Evolutionary conservation across 2,329 filamentous ascomycete genomes (phyloP).

Genomic region (Colletotrichum costaricense): DNA sequence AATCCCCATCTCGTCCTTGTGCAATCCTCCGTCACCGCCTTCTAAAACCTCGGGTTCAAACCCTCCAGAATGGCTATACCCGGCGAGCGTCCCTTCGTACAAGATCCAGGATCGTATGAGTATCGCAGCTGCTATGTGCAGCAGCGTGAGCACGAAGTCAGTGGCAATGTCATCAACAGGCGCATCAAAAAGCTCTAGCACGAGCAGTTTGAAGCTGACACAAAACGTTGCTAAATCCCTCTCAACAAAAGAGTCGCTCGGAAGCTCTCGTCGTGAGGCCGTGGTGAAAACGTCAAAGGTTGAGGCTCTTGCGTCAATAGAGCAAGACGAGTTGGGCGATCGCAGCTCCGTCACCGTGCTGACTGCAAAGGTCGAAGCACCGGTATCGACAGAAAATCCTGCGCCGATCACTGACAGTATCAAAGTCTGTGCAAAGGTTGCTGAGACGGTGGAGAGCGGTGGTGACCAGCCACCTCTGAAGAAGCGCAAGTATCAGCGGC

Average conservation of each 20-base stretch:
- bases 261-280: background rate
- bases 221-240: conserved; percentile 2
- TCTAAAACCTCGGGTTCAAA: background rate
- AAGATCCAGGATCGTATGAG: conserved; percentile 18
- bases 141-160: background rate
- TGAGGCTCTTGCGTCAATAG: conserved; percentile 21
- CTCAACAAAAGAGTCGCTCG: conserved; percentile 2
- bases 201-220: conserved; percentile 12
- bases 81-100: background rate
- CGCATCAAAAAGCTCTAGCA: conserved; percentile 1
- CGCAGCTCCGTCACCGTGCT: conserved; percentile 24
- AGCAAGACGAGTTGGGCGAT: conserved; percentile 7
- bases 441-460: conserved; percentile 20
- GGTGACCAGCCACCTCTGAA: conserved; percentile 38
- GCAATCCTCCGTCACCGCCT: conserved; percentile 30
- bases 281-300: conserved; percentile 3
- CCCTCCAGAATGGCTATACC: background rate
- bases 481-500: conserved; percentile 48
- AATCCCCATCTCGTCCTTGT: conserved; percentile 32
- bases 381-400: conserved; percentile 26
- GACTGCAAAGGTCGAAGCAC: conserved; percentile 14
- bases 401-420: conserved; percentile 15
- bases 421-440: conserved; percentile 28
- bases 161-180: conserved; percentile 1
- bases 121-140: conserved; percentile 26